phyloP scores from a whole-genome alignment of 1,139 yeast species.

The Geotrichum cucujoidarum region DNA sequence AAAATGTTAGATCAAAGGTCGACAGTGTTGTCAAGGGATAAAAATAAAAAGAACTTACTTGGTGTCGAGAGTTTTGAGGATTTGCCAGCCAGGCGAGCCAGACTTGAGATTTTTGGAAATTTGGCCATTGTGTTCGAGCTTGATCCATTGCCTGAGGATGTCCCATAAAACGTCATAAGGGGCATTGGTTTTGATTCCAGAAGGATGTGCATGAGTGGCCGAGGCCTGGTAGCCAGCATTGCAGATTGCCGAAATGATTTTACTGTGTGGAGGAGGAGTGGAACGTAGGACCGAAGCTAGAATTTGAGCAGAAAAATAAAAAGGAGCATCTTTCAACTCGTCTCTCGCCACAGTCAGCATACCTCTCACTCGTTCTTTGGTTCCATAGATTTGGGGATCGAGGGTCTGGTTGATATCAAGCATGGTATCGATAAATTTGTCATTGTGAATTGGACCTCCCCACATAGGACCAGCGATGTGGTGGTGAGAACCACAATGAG shows the following conservation, averaged over 20 bases:
- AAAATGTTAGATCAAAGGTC: too few relatives aligned
- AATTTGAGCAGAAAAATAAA: conserved; percentile 54
- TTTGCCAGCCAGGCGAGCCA: conserved; percentile 60
- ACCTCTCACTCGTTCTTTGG: conserved; percentile 79
- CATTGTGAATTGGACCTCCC: conserved; percentile 71
- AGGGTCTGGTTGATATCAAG: conserved; percentile 48
- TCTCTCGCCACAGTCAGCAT: conserved; percentile 79
- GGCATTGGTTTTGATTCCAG: conserved; percentile 84
- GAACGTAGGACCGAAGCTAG: conserved; percentile 72
- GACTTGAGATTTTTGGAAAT: conserved; percentile 40
- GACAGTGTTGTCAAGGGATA: conserved; percentile 25
- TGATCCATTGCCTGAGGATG: conserved; percentile 63
- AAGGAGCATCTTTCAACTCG: conserved; percentile 62
- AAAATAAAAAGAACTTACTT: conserved; percentile 28
- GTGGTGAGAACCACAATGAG: conserved; percentile 61
- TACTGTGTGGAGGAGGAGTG: conserved; percentile 74
- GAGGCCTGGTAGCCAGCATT: conserved; percentile 77
- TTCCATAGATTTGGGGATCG: conserved; percentile 58
- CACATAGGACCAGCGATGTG: conserved; percentile 97
- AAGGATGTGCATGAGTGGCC: conserved; percentile 81
- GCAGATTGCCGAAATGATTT: conserved; percentile 71
- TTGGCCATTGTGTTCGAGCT: conserved; percentile 39
- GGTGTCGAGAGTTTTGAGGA: conserved; percentile 43
- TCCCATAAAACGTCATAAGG: conserved; percentile 76
- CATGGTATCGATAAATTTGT: conserved; percentile 58